Base-by-base conservation (phyloP, 768 basidiomycete species). In the Lactarius sanguifluus region DNA sequence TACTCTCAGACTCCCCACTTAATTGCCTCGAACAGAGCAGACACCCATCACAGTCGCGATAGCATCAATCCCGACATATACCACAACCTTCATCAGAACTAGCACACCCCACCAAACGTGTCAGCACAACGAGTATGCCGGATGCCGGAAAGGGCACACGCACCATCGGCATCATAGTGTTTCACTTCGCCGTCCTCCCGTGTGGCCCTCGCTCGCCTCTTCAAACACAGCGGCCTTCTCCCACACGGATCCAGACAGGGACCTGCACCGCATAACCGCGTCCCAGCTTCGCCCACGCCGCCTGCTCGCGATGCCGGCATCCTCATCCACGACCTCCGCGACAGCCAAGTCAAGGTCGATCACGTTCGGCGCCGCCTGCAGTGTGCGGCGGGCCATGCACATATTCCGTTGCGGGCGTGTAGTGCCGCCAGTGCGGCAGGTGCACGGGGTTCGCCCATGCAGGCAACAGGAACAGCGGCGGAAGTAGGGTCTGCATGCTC, bases 381-480 rank as follows among this genome's bases (percentile, higher is more conserved):
- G 76, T 80, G 67, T 88, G 85, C 38, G 83, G 78, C 0, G 89
- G 89, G 1, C 91, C 85, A 30, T 76, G 81, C 40, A 81, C 82
- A 75, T 97, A 97, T 71, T 95, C 94, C 71, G 94, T 94, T 34
- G 95, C 92, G 34, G 94, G 90, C 7, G 88, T 91, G 75, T 98
- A 97, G 77, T 93, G 94, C 15, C 93, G 82, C 16, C 96, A 83
- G 67, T 87, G 86, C 0, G 96, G 96, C 5, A 98, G 84, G 8
- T 80, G 80, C 72, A 93, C 83, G 43, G 85, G 80, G 16, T 64
- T 69, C 3, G 68, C 68, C 34, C 81, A 83, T 9, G 91, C 82
- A 67, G 91, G 80, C 86, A 78, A 65, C 96, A n/a, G 89, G 82
- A 94, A 97, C 20, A 87, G 80, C 0, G 93, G 92, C 1, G 96